Percentiles rank a stretch among this genome's conserved stretches.
phyloP scores from a whole-genome alignment of 495 filamentous ascomycete genomes.

The Melanomma pulvis-pyrius region DNA sequence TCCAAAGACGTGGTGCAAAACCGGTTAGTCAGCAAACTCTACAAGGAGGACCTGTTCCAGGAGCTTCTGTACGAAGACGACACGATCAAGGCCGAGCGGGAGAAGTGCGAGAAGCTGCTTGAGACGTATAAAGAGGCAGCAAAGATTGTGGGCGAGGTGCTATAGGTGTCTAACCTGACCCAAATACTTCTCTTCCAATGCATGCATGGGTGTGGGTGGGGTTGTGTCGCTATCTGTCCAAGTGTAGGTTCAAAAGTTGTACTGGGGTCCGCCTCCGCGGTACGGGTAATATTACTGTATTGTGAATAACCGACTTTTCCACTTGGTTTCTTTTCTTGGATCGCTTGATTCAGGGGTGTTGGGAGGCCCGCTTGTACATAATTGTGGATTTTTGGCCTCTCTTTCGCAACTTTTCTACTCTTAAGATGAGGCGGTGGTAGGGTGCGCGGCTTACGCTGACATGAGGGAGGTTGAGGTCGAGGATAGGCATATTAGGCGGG shows the following conservation, averaged over 20 bases:
- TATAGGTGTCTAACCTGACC: conserved; percentile 54
- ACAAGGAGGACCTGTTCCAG: conserved; percentile 89
- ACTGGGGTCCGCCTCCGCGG: not conserved
- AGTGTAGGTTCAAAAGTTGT: conserved; percentile 28
- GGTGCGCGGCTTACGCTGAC: not conserved
- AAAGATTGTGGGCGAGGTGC: conserved; percentile 95
- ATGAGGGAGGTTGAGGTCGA: not conserved
- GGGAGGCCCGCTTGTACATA: conserved; percentile 24
- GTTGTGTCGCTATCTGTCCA: not conserved
- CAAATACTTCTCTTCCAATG: not conserved
- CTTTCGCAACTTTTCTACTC: conserved; percentile 17
- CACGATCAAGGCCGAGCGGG: conserved; percentile 91
- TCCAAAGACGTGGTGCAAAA: conserved; percentile 98
- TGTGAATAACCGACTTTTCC: conserved; percentile 10
- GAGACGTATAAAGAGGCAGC: conserved; percentile 95
- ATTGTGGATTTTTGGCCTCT: not conserved
- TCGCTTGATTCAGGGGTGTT: conserved; percentile 1
- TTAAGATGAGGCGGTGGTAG: conserved; percentile 4
- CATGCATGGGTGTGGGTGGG: not conserved
- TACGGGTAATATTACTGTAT: conserved; percentile 4
- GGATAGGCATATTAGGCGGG: not conserved
- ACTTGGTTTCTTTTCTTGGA: conserved; percentile 2
- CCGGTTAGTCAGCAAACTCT: conserved; percentile 90
- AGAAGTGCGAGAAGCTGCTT: conserved; percentile 95
- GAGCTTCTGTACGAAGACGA: conserved; percentile 97